Conservation (phyloP, 768 basidiomycete species). For the Xanthoconium stramineum region DNA sequence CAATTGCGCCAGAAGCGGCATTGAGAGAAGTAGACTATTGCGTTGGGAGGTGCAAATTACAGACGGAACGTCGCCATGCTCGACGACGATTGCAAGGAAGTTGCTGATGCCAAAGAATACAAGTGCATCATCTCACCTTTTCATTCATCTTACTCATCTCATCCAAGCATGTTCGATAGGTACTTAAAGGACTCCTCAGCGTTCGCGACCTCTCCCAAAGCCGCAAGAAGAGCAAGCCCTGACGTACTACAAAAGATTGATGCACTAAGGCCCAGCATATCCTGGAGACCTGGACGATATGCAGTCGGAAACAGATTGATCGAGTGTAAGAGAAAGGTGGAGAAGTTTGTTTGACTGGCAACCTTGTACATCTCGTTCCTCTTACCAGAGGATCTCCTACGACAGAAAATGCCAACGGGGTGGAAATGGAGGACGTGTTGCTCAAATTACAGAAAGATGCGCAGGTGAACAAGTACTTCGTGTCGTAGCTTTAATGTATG, state of each 20-base stretch:
- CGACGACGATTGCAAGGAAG: slow-evolving; percentile 93
- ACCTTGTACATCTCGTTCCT: slow-evolving; percentile 74
- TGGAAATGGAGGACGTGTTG: slow-evolving; percentile 76
- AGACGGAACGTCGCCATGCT: slow-evolving; percentile 90
- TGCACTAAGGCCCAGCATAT: slow-evolving; percentile 82
- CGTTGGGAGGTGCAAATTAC: slow-evolving; percentile 94
- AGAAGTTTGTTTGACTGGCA: slow-evolving; percentile 62
- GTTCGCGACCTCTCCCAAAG: slow-evolving; percentile 94
- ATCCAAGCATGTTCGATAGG: slow-evolving; percentile 37
- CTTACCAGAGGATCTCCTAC: slow-evolving; percentile 64
- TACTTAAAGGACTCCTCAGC: slow-evolving; percentile 98
- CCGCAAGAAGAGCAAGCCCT: slow-evolving; percentile 68
- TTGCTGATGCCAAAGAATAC: slow-evolving; percentile 96
- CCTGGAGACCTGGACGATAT: slow-evolving; percentile 89
- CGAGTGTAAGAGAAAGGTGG: slow-evolving; percentile 66
- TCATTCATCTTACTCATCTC: not conserved
- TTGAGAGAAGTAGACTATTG: slow-evolving; percentile 99
- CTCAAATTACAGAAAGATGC: slow-evolving; percentile 77
- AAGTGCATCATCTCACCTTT: slow-evolving; percentile 84
- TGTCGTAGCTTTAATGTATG: slow-evolving; percentile 24
- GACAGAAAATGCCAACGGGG: slow-evolving; percentile 71
- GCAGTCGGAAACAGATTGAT: slow-evolving; percentile 52
- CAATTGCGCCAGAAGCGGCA: slow-evolving; percentile 92
- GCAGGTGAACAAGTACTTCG: slow-evolving; percentile 75
- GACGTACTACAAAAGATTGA: slow-evolving; percentile 86